Evolutionary conservation across 257 asterid genomes (phyloP), one percentile per base, ranked within the genome.

Genomic region (Marsdenia floribunda): DNA sequence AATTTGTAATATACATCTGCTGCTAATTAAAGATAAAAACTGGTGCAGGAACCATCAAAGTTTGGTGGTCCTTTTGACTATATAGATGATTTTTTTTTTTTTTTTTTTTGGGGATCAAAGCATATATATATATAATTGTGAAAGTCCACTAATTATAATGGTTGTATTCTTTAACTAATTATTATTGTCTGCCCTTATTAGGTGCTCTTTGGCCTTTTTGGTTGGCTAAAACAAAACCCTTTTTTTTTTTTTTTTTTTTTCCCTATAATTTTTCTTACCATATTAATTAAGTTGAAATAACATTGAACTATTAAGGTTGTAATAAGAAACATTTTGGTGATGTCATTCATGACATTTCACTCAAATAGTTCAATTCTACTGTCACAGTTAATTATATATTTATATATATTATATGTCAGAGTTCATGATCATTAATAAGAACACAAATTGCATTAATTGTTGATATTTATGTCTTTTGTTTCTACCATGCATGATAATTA

Each of bases 121-220:
- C 2, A 5, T 44, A 7, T 44, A 44, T 44, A 44, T 44, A 44
- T 44, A 44, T 82, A 81, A 83, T 90, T 80, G 89, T 76, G 88
- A 86, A 80, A 80, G 80, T 83, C 76, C 71, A 61, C 71, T 74
- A 72, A 72, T 72, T 29, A 38, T 38, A 35, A 53, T 76, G 69
- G 59, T 38, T 15, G 78, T 86, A 81, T 89, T 80, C 77, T 80
- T 71, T 73, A 74, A 58, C 66, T 84, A 86, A 90, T 91, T 76
- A 90, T 87, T 86, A 53, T 84, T 92, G 97, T 90, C 97, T 85
- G 90, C 85, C 82, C 79, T 72, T 76, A 81, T 55, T 79, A 54
- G 70, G 33, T 82, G 78, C 77, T 77, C 79, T 87, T 26, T 76
- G 54, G 61, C 68, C 71, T 37, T 88, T 77, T 82, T 79, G 59